Base-by-base conservation (phyloP, 75 land plant genomes). In the Pinus albicaulis region DNA sequence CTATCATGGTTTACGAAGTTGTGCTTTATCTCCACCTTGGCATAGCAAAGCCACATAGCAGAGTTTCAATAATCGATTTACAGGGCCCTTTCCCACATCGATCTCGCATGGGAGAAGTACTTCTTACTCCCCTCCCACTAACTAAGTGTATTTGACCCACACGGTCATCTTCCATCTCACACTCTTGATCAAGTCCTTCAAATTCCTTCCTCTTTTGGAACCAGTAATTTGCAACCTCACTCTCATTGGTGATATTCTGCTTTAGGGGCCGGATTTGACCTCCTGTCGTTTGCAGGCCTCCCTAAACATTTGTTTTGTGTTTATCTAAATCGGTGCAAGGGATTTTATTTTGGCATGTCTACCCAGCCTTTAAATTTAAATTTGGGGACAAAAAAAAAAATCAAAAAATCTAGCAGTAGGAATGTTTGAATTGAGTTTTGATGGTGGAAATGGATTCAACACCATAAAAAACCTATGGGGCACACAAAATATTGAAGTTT, bases 331-430 rank as follows among this genome's bases (percentile, higher is more conserved):
- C 0, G 89, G 96, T 3, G 99, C 99, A n/a, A 1, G 99, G 99
- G 25, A 96, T 96, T 66, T 96, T 96, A 83, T 96, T 96, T 84
- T 93, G n/a, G n/a, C n/a, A n/a, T n/a, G n/a, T n/a, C n/a, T n/a
- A n/a, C n/a, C n/a, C n/a, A n/a, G n/a, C n/a, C n/a, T n/a, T n/a
- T n/a, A n/a, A n/a, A n/a, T n/a, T n/a, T n/a, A n/a, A n/a, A n/a
- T n/a, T n/a, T n/a, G n/a, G n/a, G n/a, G n/a, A n/a, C n/a, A n/a
- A n/a, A n/a, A n/a, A n/a, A n/a, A n/a, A n/a, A n/a, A n/a, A n/a
- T n/a, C n/a, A n/a, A n/a, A n/a, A n/a, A n/a, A n/a, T n/a, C n/a
- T n/a, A n/a, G n/a, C n/a, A n/a, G n/a, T n/a, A n/a, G n/a, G n/a
- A n/a, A n/a, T n/a, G n/a, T n/a, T n/a, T n/a, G n/a, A n/a, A n/a